Conservation (phyloP, 768 basidiomycete genomes). For the Krasilnikovozyma curviuscula region DNA sequence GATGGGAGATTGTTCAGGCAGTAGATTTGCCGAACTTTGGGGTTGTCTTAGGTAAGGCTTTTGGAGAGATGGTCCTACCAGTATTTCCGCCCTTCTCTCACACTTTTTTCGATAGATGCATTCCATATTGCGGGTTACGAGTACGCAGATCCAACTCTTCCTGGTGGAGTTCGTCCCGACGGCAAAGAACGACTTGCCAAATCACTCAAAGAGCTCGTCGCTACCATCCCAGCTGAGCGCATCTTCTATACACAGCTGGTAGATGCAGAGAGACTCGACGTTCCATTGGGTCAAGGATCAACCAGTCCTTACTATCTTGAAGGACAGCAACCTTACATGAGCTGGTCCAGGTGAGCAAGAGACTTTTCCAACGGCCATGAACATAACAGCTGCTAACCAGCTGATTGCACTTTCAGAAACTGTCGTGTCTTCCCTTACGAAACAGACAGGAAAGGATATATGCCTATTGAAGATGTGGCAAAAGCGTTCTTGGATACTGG, state of each 20-base stretch:
- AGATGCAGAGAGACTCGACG: slow-evolving; percentile 6
- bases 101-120: too few species aligned
- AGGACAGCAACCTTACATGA: slow-evolving; percentile 10
- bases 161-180: slow-evolving; percentile 3
- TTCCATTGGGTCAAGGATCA: background rate
- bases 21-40: slow-evolving; percentile 11
- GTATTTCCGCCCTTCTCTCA: too few species aligned
- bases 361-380: too few species aligned
- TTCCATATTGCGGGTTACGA: slow-evolving; percentile 14
- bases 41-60: too few species aligned
- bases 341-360: slow-evolving; percentile 9
- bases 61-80: too few species aligned
- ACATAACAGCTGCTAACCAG: too few species aligned
- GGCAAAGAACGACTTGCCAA: background rate
- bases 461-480: slow-evolving; percentile 8
- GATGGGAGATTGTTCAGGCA: background rate
- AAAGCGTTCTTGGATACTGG: slow-evolving; percentile 7
- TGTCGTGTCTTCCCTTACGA: slow-evolving; percentile 9
- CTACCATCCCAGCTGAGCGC: background rate
- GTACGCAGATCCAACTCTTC: slow-evolving; percentile 7
- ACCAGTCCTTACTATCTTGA: slow-evolving; percentile 7
- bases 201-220: slow-evolving; percentile 5
- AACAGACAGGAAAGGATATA: background rate
- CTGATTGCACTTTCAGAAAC: too few species aligned
- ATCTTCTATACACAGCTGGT: slow-evolving; percentile 11